These are phyloP conservation scores for Populus hybrid DNA, from an alignment of 441 rosid genomes.

Conservation along the genomic window DNA sequence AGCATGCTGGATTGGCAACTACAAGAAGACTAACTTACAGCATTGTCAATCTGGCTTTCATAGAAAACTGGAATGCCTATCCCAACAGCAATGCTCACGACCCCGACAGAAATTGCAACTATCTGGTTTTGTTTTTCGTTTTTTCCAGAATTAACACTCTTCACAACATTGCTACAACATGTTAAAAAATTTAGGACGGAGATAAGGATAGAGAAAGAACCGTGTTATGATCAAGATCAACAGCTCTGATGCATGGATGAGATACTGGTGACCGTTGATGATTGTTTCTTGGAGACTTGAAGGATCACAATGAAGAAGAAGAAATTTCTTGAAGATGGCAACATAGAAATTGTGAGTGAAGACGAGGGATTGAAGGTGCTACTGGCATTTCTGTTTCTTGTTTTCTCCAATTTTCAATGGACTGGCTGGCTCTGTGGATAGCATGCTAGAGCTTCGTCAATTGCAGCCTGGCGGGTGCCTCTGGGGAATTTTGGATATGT, in stretches of 20 bases:
- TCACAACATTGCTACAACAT: neutral
- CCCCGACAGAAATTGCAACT: slow-evolving; percentile 74
- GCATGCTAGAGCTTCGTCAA: slow-evolving; percentile 1
- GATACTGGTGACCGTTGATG: slow-evolving; percentile 36
- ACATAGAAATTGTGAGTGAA: slow-evolving; percentile 52
- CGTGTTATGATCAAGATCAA: slow-evolving; percentile 83
- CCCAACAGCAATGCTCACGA: slow-evolving; percentile 77
- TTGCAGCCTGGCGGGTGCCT: neutral
- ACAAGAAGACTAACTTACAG: slow-evolving; percentile 42
- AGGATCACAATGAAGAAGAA: slow-evolving; percentile 11
- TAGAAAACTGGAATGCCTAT: slow-evolving; percentile 83
- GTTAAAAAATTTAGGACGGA: neutral
- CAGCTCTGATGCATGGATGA: slow-evolving; percentile 64
- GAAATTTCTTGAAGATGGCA: slow-evolving; percentile 44
- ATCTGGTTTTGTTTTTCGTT: slow-evolving; percentile 33
- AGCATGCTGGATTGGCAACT: neutral
- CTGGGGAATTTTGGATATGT: slow-evolving; percentile 24
- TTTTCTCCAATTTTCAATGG: neutral
- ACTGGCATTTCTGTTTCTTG: slow-evolving; percentile 37
- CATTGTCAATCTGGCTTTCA: slow-evolving; percentile 80
- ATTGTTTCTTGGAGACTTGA: slow-evolving; percentile 23
- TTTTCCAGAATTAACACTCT: neutral
- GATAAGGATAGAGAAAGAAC: slow-evolving; percentile 25
- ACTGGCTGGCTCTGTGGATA: neutral
- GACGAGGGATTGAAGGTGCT: slow-evolving; percentile 44